These are phyloP conservation scores for Dictyostelium gargantuum DNA, from an alignment of 208 protist species.

Conservation along the genomic window DNA sequence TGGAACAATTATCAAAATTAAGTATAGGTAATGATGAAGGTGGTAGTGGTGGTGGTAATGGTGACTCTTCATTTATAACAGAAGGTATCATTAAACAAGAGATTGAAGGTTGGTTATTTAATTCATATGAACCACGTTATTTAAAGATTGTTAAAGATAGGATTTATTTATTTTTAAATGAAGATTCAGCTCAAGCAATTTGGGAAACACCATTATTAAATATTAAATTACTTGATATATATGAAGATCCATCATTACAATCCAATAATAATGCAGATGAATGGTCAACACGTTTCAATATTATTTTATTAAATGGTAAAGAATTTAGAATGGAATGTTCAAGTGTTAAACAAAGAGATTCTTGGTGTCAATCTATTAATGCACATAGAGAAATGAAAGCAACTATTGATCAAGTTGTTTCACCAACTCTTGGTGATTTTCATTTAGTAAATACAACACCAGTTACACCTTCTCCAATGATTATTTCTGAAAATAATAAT, in stretches of 20 bases:
- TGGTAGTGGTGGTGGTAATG: not conserved
- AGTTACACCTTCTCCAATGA: not conserved
- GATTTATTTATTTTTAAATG: slow-evolving; percentile 52
- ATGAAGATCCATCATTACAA: not conserved
- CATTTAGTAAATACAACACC: slow-evolving; percentile 17
- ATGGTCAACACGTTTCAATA: slow-evolving; percentile 28
- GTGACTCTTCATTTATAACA: not conserved
- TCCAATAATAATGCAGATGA: not conserved
- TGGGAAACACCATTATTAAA: not conserved
- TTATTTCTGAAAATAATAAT: not conserved
- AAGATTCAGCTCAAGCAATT: slow-evolving; percentile 49
- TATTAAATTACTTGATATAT: slow-evolving; percentile 31
- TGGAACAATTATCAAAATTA: not conserved
- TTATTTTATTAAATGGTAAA: slow-evolving; percentile 7
- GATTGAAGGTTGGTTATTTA: slow-evolving; percentile 64
- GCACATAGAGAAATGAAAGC: slow-evolving; percentile 29
- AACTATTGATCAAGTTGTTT: not conserved
- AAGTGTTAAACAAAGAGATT: not conserved
- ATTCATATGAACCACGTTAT: slow-evolving; percentile 41
- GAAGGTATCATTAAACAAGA: slow-evolving; percentile 51
- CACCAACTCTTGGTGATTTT: slow-evolving; percentile 42
- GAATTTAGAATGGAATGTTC: slow-evolving; percentile 34
- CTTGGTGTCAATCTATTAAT: slow-evolving; percentile 42
- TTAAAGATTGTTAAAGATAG: slow-evolving; percentile 36
- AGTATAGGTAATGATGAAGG: not conserved